Conservation (phyloP, 345 rosid genomes). For the Conringia planisiliqua region DNA sequence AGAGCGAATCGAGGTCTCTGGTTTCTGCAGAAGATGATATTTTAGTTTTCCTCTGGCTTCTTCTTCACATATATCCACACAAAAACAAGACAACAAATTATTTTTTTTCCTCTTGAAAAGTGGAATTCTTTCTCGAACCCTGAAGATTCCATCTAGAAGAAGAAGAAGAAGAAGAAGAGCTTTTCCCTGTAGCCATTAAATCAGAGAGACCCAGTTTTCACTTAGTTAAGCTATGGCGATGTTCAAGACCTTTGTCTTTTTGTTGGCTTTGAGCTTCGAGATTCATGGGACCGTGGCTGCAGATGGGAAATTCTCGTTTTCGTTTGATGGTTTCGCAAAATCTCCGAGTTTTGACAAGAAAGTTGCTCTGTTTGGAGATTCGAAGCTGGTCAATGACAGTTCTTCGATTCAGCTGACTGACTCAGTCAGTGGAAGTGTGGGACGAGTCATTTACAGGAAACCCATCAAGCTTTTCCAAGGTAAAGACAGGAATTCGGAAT, state of each 20-base stretch:
- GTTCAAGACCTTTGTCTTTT: conserved; percentile 30
- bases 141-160: conserved; percentile 16
- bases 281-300: conserved; percentile 30
- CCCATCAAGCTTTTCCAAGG: conserved; percentile 72
- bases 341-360: conserved; percentile 46
- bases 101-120: not conserved
- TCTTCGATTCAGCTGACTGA: conserved; percentile 59
- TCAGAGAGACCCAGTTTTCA: conserved; percentile 35
- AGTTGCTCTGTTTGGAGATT: conserved; percentile 60
- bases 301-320: conserved; percentile 40
- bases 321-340: conserved; percentile 44
- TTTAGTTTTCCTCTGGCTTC: not conserved
- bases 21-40: conserved; percentile 44
- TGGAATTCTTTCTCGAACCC: conserved; percentile 7
- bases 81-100: not conserved
- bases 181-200: conserved; percentile 4
- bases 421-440: conserved; percentile 42
- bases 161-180: not conserved
- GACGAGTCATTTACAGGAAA: conserved; percentile 57
- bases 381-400: conserved; percentile 43
- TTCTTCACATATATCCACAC: conserved; percentile 9
- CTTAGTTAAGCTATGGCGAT: conserved; percentile 18
- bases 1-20: conserved; percentile 34
- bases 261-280: conserved; percentile 38
- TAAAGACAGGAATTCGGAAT: conserved; percentile 41